Evolutionary conservation across 176 grass and related monocot genomes (phyloP).

Genomic region (Cenchrus fungigraminus): DNA sequence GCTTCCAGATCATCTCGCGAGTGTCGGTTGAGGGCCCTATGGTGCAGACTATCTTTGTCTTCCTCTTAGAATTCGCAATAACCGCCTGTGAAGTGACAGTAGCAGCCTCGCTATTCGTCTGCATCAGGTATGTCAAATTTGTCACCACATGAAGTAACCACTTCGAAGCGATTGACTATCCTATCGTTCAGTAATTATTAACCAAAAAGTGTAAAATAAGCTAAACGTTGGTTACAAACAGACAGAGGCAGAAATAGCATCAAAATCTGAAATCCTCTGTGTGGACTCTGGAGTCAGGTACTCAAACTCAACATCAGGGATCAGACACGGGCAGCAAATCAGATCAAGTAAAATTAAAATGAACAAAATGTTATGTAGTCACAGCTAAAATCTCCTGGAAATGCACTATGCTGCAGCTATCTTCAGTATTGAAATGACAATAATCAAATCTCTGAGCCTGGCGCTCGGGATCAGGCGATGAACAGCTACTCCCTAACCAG

Average conservation of each 20-base stretch:
- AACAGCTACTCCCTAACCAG: not conserved
- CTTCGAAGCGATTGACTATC: not conserved
- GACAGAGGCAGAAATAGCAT: not conserved
- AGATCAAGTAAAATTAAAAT: not conserved
- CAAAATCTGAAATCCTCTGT: not conserved
- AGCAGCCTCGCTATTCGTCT: slow-evolving; percentile 39
- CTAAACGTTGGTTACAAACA: slow-evolving; percentile 5
- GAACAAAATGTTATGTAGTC: not conserved
- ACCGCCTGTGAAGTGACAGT: slow-evolving; percentile 41
- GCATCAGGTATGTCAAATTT: slow-evolving; percentile 27
- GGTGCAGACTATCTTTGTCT: slow-evolving; percentile 98
- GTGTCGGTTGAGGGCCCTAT: slow-evolving; percentile 94
- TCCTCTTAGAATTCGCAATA: slow-evolving; percentile 44
- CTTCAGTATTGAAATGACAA: not conserved
- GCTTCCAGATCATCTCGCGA: slow-evolving; percentile 92
- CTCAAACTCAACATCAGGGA: not conserved
- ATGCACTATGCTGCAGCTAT: not conserved
- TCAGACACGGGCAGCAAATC: not conserved
- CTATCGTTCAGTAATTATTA: not conserved
- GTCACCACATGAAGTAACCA: slow-evolving; percentile 20
- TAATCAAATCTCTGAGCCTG: not conserved
- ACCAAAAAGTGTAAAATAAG: not conserved
- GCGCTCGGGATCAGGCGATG: slow-evolving; percentile 5
- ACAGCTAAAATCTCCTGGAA: not conserved
- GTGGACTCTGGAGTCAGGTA: not conserved